Evolutionary conservation across 176 grass and related monocot species (phyloP), one percentile per base, ranked within the genome.

Genomic region (Oryza coarctata): DNA sequence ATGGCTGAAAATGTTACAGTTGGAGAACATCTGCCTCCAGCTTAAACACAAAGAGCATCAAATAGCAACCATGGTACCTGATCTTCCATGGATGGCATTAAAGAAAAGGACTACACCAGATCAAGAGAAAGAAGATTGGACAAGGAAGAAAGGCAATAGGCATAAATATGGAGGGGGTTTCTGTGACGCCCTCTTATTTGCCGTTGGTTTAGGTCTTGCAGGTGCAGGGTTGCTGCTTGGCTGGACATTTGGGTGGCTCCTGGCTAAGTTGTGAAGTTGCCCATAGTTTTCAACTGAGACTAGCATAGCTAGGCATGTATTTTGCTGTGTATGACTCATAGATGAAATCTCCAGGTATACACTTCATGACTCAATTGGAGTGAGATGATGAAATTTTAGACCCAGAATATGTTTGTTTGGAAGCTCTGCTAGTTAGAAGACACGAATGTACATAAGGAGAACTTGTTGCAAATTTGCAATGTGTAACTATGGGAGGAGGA

Each of bases 221-320:
- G 88, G 95, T 74, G 95, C 92, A 17, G 95, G 95, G 20, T 79
- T 98, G 80, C 92, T 94, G 75, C 87, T 97, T 67, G 95, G 95
- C 12, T 97, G 94, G 92, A 89, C 89, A 49, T 78, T 94, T 13
- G 94, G 92, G 18, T 92, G 95, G 88, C 86, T 97, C 35, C 84
- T 97, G 41, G 79, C 89, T 1, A 84, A 75, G 49, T 71, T 82
- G 44, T 97, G 74, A 63, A 70, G 57, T 85, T 84, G 25, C 34
- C 67, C n/a, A 22, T 35, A 40, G 64, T 73, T 79, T 67, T 74
- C 62, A 4, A 17, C 20, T 41, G 63, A 75, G 50, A 44, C 2
- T 80, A 49, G 25, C 38, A 49, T 76, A 55, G 64, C 49, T 39
- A 75, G 47, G 23, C 65, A 65, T 63, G 25, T 12, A 61, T 77